Base-by-base conservation (phyloP, 164 flowering plant species). In the Taxillus chinensis region DNA sequence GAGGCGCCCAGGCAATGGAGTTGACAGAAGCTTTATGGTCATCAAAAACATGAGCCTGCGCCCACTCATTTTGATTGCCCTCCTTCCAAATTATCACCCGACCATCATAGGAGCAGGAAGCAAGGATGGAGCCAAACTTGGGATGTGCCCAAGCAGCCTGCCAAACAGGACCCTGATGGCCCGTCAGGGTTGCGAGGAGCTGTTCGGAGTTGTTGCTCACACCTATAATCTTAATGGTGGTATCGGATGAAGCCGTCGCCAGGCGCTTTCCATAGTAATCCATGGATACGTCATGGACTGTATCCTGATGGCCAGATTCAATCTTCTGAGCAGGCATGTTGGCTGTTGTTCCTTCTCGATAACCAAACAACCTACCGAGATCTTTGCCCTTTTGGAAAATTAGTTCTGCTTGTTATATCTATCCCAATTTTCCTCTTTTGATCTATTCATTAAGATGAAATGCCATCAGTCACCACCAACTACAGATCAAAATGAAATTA, bases 1-100 rank as follows among this genome's bases (percentile, higher is more conserved):
- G 82, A 17, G 84, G 82, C 14, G 84, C 84, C 84, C 84, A 80
- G 5, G 74, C 58, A 41, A 80, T 76, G 5, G 84, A 78, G 61
- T 80, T 80, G 64, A 80, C 84, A 5, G 84, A 80, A 8, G 74
- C 55, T 48, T 78, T 78, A 46, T 80, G 84, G 37, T 80, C 84
- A 27, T 40, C 57, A 39, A 80, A 80, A n/a, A 78, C 74, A 62
- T 78, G 77, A 8, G 77, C 71, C 62, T 76, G 78, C 11, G 60
- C 48, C 81, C 81, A 77, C 15, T 75, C 81, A 59, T 78, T 74
- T 50, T 62, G 76, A 52, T 71, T 73, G 7, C 75, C 75, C 52
- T 78, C 81, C 59, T 71, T 78, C 81, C 81, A 78, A n/a, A 78
- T 63, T 9, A 78, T 75, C 38, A 78, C 81, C n/a, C 66, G 58